phyloP scores from a whole-genome alignment of 257 asterid genomes.

The Ajuga chamaepitys region DNA sequence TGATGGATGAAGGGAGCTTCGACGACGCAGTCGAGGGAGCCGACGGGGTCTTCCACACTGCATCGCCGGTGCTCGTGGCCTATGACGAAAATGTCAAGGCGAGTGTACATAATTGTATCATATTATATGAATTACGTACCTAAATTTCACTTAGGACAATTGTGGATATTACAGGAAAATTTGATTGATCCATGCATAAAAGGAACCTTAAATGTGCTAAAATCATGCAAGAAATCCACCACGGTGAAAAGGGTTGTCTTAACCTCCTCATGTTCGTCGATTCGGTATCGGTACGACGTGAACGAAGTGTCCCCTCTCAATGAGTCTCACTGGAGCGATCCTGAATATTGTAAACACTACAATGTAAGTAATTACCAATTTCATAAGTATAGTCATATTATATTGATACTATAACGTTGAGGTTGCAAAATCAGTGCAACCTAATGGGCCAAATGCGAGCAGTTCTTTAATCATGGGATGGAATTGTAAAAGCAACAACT shows the following conservation, averaged over 20 bases:
- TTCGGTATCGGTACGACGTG: constrained; percentile 67
- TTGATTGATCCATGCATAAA: constrained; percentile 72
- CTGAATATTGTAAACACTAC: constrained; percentile 57
- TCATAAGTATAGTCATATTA: not conserved
- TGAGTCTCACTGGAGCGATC: constrained; percentile 91
- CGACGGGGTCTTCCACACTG: constrained; percentile 87
- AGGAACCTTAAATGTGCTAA: constrained; percentile 81
- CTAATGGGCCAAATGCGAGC: no score
- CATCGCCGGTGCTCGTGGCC: constrained; percentile 76
- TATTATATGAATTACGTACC: no score
- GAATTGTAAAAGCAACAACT: no score
- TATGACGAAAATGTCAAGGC: constrained; percentile 56
- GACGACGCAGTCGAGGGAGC: constrained; percentile 75
- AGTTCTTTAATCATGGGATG: no score
- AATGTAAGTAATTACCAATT: constrained; percentile 33
- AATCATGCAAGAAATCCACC: constrained; percentile 62
- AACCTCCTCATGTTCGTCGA: constrained; percentile 88
- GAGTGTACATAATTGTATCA: not conserved
- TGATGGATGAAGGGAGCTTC: constrained; percentile 71
- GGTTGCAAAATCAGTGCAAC: no score
- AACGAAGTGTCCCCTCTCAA: constrained; percentile 58
- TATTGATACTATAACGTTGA: not conserved
- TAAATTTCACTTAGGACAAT: not conserved
- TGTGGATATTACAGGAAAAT: constrained; percentile 45
- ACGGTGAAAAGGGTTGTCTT: constrained; percentile 71